Percentiles rank a stretch among this genome's conserved stretches.
phyloP scores from a whole-genome alignment of 129 eudicot genomes.

The Artemisia tridentata region DNA sequence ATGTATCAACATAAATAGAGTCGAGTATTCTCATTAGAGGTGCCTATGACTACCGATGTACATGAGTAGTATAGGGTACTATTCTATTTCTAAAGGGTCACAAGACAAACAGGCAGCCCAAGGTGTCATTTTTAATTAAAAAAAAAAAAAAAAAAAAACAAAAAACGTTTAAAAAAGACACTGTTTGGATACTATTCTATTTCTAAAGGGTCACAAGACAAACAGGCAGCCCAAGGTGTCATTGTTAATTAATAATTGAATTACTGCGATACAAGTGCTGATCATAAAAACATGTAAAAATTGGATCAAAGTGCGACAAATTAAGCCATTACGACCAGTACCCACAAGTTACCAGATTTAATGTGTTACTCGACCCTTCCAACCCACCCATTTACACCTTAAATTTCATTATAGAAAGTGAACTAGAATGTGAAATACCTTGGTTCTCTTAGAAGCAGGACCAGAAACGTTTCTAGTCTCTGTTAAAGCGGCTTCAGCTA shows the following conservation, averaged over 20 bases:
- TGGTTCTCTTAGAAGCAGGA: conserved; percentile 60
- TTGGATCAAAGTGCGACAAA: not conserved
- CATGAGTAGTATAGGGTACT: too few species aligned
- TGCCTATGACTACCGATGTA: too few species aligned
- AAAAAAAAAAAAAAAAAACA: too few species aligned
- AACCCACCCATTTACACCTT: too few species aligned
- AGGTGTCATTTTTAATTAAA: not conserved
- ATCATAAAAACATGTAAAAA: not conserved
- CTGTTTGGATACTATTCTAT: too few species aligned
- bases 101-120: not conserved
- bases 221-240: not conserved
- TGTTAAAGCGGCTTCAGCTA: conserved; percentile 52
- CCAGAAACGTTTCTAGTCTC: conserved; percentile 58
- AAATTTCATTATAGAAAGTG: not conserved
- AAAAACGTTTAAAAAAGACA: too few species aligned
- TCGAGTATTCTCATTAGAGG: too few species aligned
- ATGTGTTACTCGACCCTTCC: too few species aligned
- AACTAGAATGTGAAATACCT: conserved; percentile 34
- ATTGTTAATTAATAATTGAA: not conserved
- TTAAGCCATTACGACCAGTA: not conserved
- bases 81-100: too few species aligned
- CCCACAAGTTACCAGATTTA: too few species aligned
- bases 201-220: too few species aligned
- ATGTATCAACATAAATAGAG: too few species aligned
- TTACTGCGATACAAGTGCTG: not conserved